Percentiles rank a stretch among this genome's conserved stretches.
Evolutionary conservation across 441 rosid genomes (phyloP).

Genomic region (Metrosideros polymorpha): DNA sequence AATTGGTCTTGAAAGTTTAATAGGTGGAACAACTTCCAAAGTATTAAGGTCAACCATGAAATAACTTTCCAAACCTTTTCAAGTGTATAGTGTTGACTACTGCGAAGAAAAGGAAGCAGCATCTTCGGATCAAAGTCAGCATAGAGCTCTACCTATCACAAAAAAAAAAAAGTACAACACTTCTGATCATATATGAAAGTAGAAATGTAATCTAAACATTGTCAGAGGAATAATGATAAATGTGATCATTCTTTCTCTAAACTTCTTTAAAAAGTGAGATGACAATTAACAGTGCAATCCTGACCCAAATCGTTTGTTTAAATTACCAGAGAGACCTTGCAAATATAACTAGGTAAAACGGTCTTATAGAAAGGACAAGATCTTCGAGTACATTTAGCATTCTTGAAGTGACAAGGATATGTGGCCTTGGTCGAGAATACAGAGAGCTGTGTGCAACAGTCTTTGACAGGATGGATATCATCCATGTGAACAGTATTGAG

Average conservation of each 20-base stretch:
- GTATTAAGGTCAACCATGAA: conserved; percentile 1
- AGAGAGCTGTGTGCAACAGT: not conserved
- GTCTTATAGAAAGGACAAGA: not conserved
- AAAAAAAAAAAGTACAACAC: not conserved
- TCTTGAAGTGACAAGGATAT: not conserved
- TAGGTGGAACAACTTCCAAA: not conserved
- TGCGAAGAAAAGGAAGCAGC: conserved; percentile 97
- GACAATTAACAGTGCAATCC: not conserved
- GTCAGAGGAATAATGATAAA: not conserved
- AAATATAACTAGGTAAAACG: not conserved
- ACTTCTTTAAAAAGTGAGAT: not conserved
- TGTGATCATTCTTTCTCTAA: not conserved
- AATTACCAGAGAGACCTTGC: not conserved
- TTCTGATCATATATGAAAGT: not conserved
- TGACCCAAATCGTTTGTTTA: not conserved
- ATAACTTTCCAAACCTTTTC: conserved; percentile 65
- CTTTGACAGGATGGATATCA: not conserved
- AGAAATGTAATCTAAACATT: not conserved
- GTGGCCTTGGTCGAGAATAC: not conserved
- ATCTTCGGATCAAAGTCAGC: conserved; percentile 90
- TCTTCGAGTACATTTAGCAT: not conserved
- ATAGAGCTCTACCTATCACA: conserved; percentile 82
- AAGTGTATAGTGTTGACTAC: conserved; percentile 94
- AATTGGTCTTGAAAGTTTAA: conserved; percentile 19
- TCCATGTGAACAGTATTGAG: not conserved